Percentiles rank a stretch among this genome's conserved stretches.
Evolutionary conservation across 1,139 yeast genomes (phyloP).

Genomic region (Arxiozyma bovina): DNA sequence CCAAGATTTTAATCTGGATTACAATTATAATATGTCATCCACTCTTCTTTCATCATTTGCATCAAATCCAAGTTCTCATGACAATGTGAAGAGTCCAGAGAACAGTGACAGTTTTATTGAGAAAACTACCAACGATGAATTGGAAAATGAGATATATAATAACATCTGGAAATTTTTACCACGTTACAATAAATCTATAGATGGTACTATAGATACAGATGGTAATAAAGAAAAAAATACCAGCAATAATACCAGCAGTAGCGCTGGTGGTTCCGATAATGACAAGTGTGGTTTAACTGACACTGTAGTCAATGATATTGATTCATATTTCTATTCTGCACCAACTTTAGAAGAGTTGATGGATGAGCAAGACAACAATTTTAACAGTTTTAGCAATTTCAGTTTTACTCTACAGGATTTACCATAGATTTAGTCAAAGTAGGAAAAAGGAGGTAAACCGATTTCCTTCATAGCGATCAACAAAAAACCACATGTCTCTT

Average conservation of each 20-base stretch:
- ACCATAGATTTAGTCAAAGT: not conserved
- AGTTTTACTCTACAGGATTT: conserved; percentile 1
- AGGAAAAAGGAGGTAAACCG: not conserved
- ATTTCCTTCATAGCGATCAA: not conserved
- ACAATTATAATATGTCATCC: conserved; percentile 3
- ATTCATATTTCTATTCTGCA: conserved; percentile 20
- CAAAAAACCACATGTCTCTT: no score
- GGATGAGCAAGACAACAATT: conserved; percentile 25
- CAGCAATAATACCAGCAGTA: not conserved
- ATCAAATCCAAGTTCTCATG: not conserved
- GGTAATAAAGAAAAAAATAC: not conserved
- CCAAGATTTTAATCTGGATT: not conserved
- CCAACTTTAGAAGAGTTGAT: conserved; percentile 29
- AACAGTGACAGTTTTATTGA: conserved; percentile 3
- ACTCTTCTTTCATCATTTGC: not conserved
- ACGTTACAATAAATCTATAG: conserved; percentile 7
- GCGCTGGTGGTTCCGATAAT: not conserved
- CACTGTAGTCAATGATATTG: not conserved
- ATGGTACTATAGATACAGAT: not conserved
- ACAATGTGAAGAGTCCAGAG: not conserved
- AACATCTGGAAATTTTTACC: conserved; percentile 12
- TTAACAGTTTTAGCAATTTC: not conserved
- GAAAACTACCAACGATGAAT: conserved; percentile 3
- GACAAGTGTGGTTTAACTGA: not conserved
- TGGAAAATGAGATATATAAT: conserved; percentile 9